phyloP scores from a whole-genome alignment of 768 basidiomycete species.

The Calvatia gigantea region DNA sequence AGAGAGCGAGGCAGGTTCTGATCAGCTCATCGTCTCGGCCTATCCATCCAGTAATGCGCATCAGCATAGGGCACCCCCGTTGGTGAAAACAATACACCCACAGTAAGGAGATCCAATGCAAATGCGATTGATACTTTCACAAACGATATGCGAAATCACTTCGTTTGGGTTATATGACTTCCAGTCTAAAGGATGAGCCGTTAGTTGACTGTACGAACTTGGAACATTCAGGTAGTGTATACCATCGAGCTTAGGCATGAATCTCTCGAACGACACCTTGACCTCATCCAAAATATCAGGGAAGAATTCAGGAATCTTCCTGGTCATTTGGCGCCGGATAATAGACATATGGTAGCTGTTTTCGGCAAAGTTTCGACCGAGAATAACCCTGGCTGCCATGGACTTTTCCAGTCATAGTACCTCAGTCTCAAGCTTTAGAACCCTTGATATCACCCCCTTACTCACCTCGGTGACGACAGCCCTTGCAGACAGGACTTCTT shows the following conservation, averaged over 20 bases:
- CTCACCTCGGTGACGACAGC: slow-evolving; percentile 28
- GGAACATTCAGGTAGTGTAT: not conserved
- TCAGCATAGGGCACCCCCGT: not conserved
- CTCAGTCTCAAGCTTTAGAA: not conserved
- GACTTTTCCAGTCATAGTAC: slow-evolving; percentile 12
- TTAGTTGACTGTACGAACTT: not conserved
- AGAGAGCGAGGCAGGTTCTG: slow-evolving; percentile 3
- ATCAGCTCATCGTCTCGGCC: slow-evolving; percentile 36
- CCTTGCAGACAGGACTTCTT: slow-evolving; percentile 38
- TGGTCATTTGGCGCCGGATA: slow-evolving; percentile 29
- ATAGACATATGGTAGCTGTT: slow-evolving; percentile 30
- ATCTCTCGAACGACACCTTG: slow-evolving; percentile 31
- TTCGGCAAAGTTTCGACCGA: slow-evolving; percentile 18
- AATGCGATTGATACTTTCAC: slow-evolving; percentile 38
- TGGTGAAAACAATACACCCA: slow-evolving; percentile 21
- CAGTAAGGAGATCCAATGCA: slow-evolving; percentile 50
- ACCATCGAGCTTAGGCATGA: slow-evolving; percentile 29
- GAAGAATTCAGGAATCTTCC: slow-evolving; percentile 35
- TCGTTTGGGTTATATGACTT: slow-evolving; percentile 22
- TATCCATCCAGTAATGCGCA: slow-evolving; percentile 26
- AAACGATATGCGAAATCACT: slow-evolving; percentile 29
- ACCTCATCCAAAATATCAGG: slow-evolving; percentile 44
- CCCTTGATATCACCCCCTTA: no score
- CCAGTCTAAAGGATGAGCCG: slow-evolving; percentile 33
- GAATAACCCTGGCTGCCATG: slow-evolving; percentile 16